These are phyloP conservation scores for Alternaria infectoria DNA, from an alignment of 2,329 filamentous ascomycete genomes.

Conservation along the genomic window DNA sequence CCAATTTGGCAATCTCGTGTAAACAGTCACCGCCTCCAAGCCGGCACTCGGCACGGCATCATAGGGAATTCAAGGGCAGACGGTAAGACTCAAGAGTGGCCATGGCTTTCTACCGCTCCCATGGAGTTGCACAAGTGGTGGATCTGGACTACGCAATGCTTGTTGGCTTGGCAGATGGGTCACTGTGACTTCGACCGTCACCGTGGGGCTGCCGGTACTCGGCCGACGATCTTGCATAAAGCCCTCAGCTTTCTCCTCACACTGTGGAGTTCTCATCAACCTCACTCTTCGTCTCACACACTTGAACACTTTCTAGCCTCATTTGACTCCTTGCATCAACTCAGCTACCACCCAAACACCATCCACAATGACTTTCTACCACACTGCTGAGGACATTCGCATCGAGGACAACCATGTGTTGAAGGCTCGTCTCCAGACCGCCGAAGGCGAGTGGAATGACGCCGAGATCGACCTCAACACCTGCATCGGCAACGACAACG, in stretches of 20 bases:
- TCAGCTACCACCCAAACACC: neutral
- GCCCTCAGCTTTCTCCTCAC: neutral
- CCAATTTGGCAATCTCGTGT: neutral
- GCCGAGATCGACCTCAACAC: constrained; percentile 58
- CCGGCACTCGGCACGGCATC: constrained; percentile 17
- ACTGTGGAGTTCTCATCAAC: neutral
- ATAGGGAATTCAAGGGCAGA: neutral
- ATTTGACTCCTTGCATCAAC: neutral
- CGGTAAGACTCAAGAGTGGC: neutral
- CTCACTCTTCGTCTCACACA: neutral
- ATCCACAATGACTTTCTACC: constrained; percentile 54
- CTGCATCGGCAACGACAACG: constrained; percentile 60
- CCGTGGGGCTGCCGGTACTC: neutral
- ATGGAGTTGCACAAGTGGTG: neutral
- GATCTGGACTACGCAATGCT: neutral
- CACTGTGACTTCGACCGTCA: neutral
- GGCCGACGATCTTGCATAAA: constrained; percentile 13
- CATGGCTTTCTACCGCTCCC: neutral
- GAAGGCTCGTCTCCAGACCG: constrained; percentile 50
- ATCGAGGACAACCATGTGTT: constrained; percentile 61
- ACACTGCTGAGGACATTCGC: constrained; percentile 54
- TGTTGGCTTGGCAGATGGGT: constrained; percentile 1
- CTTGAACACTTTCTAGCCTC: neutral
- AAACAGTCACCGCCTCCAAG: constrained; percentile 9
- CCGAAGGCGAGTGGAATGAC: constrained; percentile 54